Evolutionary conservation across 805 yeast genomes (phyloP).

Genomic region (Cyberlindnera japonica): DNA sequence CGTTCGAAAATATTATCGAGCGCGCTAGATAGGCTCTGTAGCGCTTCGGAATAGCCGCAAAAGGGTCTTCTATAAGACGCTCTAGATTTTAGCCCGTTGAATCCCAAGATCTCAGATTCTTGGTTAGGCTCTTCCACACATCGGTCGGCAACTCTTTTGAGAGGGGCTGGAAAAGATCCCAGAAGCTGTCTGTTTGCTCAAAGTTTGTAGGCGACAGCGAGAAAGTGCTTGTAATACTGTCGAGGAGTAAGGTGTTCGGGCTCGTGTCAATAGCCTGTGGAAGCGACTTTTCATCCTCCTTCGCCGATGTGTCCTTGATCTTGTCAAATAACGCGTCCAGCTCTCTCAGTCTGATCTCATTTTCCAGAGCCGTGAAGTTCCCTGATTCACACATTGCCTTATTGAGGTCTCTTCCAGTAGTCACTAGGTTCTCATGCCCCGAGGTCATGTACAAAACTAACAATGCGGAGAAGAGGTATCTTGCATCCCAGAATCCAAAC

Average conservation of each 20-base stretch:
- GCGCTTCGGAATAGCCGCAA: neutral
- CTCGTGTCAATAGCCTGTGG: slow-evolving; percentile 9
- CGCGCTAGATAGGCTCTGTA: too few species aligned
- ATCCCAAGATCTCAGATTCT: slow-evolving; percentile 24
- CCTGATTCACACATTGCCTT: slow-evolving; percentile 29
- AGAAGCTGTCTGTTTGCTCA: slow-evolving; percentile 4
- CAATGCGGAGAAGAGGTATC: slow-evolving; percentile 35
- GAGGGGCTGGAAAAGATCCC: slow-evolving; percentile 19
- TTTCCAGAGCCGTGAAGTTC: slow-evolving; percentile 31
- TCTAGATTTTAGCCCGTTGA: slow-evolving; percentile 13
- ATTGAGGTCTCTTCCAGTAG: slow-evolving; percentile 25
- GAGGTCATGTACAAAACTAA: slow-evolving; percentile 30
- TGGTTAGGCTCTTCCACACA: slow-evolving; percentile 22
- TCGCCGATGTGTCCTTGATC: slow-evolving; percentile 12
- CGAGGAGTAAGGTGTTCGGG: slow-evolving; percentile 19
- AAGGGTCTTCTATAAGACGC: neutral
- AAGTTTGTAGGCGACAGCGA: slow-evolving; percentile 11
- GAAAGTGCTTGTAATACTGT: slow-evolving; percentile 22
- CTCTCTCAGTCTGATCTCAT: slow-evolving; percentile 28
- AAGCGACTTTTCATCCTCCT: neutral
- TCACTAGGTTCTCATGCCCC: slow-evolving; percentile 19
- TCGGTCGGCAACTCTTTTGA: slow-evolving; percentile 21
- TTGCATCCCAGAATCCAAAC: slow-evolving; percentile 39
- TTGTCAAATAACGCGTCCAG: slow-evolving; percentile 22
- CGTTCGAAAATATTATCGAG: too few species aligned